A percentile compares a stretch with the other conserved stretches of the same genome.
Evolutionary conservation across 495 filamentous ascomycete genomes (phyloP).

Genomic region (Hyaloscypha bicolor): DNA sequence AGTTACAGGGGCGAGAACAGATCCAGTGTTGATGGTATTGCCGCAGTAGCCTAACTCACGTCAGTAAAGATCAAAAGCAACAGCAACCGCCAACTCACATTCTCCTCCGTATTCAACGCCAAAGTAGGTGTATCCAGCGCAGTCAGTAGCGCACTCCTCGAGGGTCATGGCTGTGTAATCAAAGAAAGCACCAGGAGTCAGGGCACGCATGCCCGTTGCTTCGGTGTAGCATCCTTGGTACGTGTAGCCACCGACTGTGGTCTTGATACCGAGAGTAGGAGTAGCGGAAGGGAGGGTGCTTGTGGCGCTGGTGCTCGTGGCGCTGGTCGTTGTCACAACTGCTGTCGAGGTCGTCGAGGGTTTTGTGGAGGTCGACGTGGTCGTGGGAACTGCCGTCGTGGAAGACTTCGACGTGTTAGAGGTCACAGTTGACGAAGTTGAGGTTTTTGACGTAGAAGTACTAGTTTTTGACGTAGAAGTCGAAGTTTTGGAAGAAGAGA

Average conservation of each 20-base stretch:
- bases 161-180: slow-evolving; percentile 29
- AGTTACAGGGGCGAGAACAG: slow-evolving; percentile 32
- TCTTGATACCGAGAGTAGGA: slow-evolving; percentile 38
- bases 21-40: slow-evolving; percentile 18
- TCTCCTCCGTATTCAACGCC: slow-evolving; percentile 47
- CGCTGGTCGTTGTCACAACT: not conserved
- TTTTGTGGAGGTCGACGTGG: slow-evolving; percentile 6
- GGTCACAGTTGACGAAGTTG: not conserved
- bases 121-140: slow-evolving; percentile 28
- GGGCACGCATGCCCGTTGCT: slow-evolving; percentile 26
- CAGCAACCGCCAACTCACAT: slow-evolving; percentile 36
- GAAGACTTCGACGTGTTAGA: not conserved
- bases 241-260: slow-evolving; percentile 24
- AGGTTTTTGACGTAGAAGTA: not conserved
- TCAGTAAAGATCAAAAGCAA: not conserved
- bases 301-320: not conserved
- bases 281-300: slow-evolving; percentile 30
- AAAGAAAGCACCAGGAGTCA: slow-evolving; percentile 27
- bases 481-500: not conserved
- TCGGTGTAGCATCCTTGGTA: slow-evolving; percentile 34
- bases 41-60: slow-evolving; percentile 37
- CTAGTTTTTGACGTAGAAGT: not conserved
- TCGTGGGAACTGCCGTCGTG: not conserved
- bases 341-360: not conserved
- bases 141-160: slow-evolving; percentile 28